Base-by-base conservation (phyloP, 1,284 basidiomycete genomes). In the Ustilago nuda region DNA sequence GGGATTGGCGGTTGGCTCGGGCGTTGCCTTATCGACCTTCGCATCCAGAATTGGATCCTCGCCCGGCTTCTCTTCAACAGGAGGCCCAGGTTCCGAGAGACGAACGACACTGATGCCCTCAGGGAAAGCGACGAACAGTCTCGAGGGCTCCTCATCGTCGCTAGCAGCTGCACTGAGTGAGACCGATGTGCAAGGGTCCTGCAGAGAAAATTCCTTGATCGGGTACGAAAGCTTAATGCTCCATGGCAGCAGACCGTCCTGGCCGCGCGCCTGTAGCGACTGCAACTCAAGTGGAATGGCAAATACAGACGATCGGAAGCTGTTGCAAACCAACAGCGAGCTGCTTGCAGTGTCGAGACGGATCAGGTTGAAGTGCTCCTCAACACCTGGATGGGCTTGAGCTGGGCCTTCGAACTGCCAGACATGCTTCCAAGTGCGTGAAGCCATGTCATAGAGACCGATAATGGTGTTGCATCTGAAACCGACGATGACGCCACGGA, bases 291-390 rank as follows among this genome's bases (percentile, higher is more conserved):
- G 58, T 13, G 58, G 61, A 15, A 72, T 17, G 11, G 65, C 61
- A 51, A 72, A 72, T 54, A 76, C 55, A n/a, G 73, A 76, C 4
- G 68, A 66, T 33, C 73, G 67, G 54, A 63, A 60, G 46, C 68
- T 72, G 64, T 72, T 76, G 61, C 57, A 66, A 4, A 76, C 58
- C 56, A 76, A 45, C 11, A 76, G 59, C 23, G 54, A 55, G 53
- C 46, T 56, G 43, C 23, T 62, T 7, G 32, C 23, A n/a, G 15
- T 27, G 33, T 76, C 59, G 48, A 53, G 50, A 11, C 48, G 52
- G 37, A 67, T 54, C 11, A 75, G 63, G 39, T 75, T 75, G 61
- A 66, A 75, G 33, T 75, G 72, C 39, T 60, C 61, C 46, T 63
- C 15, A 27, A 56, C 57, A 3, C 17, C 50, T 1, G 56, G 33